Base-by-base conservation (phyloP, 2,329 filamentous ascomycete species). In the Penicillium sp. region DNA sequence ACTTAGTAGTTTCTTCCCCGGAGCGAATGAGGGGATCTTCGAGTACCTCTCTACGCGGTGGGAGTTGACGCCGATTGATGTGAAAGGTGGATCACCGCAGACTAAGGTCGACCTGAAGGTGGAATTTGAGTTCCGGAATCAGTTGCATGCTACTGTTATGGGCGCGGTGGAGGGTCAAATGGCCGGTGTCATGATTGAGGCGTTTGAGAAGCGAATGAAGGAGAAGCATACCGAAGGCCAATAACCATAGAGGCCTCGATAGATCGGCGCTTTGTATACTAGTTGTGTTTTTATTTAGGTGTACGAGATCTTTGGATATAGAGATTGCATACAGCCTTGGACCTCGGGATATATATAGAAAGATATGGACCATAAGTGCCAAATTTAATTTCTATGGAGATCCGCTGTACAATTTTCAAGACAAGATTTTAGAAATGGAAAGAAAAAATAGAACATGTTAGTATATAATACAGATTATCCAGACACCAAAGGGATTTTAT, bases 151-250 rank as follows among this genome's bases (percentile, higher is more conserved):
- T 43, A 86, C 90, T 21, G 80, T 97, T 70, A 95, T 93, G 72
- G 83, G 87, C 37, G 88, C 90, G 33, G 87, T 95, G 24, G 91
- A 91, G 63, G 89, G 91, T 31, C 91, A 90, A 76, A 87, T 97
- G 61, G 93, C 91, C 1, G 87, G 86, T 4, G 82, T 90, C 62
- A 96, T 99, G 92, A 90, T 98, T 63, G 87, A 90, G 73, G 93
- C 95, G 1, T 99, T 99, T 79, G 93, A 97, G 78, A 84, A 85
- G 75, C 83, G 90, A 69, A 92, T 95, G 6, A 80, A 79, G 70
- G 79, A 84, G 67, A 71, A 91, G 48, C 73, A 84, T 65, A 77
- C 46, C 3, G 55, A 49, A 33, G 52, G 59, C 1, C 53, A 54
- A 45, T 64, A 55, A 58, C 52, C 27, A 42, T 42, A 22, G 10